Percentiles rank a stretch among this genome's conserved stretches.
Conservation (phyloP, 768 basidiomycete species). For the Lactarius quietus region DNA sequence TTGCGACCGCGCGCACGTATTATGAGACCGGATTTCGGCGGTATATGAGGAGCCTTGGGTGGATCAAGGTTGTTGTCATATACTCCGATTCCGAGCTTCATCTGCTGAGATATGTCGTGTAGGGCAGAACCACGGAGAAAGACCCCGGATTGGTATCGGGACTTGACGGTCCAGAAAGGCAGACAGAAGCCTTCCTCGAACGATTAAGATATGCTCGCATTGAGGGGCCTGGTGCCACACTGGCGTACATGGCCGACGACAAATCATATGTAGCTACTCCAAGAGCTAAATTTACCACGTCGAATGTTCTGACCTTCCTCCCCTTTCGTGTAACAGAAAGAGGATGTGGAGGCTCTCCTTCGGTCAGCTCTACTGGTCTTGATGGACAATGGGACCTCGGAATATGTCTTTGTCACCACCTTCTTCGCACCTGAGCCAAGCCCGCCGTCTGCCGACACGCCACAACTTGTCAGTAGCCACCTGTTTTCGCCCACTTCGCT, state of each 20-base stretch:
- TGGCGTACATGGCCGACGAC: conserved; percentile 88
- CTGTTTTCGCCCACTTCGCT: conserved; percentile 39
- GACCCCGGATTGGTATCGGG: conserved; percentile 57
- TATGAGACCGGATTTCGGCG: conserved; percentile 95
- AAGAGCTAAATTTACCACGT: background rate
- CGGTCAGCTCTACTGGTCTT: conserved; percentile 86
- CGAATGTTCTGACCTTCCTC: background rate
- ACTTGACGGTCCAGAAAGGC: conserved; percentile 40
- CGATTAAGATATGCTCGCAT: conserved; percentile 67
- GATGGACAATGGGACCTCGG: conserved; percentile 91
- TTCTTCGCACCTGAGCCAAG: conserved; percentile 59
- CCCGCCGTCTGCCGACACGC: conserved; percentile 15
- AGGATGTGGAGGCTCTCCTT: conserved; percentile 76
- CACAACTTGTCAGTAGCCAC: conserved; percentile 23
- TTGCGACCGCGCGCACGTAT: conserved; percentile 78
- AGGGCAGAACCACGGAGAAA: conserved; percentile 71
- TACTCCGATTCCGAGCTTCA: background rate
- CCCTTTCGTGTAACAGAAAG: conserved; percentile 49
- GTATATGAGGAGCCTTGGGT: conserved; percentile 77
- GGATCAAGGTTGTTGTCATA: conserved; percentile 58
- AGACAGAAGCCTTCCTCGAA: conserved; percentile 43
- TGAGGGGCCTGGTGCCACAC: conserved; percentile 74
- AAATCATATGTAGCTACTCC: conserved; percentile 68
- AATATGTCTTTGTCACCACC: conserved; percentile 80
- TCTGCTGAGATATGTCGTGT: conserved; percentile 2